Percentiles rank a stretch among this genome's conserved stretches.
Conservation (phyloP, 2,329 filamentous ascomycete species). For the Fusarium acutatum region DNA sequence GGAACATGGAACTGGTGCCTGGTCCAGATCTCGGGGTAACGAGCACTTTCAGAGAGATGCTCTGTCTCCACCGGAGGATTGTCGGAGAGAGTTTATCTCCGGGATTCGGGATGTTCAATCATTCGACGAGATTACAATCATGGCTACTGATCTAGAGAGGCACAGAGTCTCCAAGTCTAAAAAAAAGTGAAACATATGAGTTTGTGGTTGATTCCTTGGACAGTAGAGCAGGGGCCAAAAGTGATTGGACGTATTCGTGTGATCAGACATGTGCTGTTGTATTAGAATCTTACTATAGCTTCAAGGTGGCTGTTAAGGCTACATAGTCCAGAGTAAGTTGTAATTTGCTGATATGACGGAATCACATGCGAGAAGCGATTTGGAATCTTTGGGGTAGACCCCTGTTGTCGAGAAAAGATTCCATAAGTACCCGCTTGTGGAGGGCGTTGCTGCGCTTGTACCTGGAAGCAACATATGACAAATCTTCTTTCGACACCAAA, state of each 20-base stretch:
- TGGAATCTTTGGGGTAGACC: conserved; percentile 24
- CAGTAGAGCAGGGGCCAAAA: background rate
- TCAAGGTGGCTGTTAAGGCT: background rate
- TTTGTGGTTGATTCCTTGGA: background rate
- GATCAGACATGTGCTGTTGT: background rate
- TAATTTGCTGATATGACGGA: conserved; percentile 25
- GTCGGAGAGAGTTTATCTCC: background rate
- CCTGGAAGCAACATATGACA: conserved; percentile 8
- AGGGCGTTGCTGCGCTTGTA: background rate
- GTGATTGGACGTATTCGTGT: background rate
- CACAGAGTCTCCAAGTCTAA: background rate
- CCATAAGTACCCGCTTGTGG: conserved; percentile 11
- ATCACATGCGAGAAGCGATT: conserved; percentile 22
- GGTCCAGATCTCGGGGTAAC: background rate
- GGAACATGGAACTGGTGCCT: background rate
- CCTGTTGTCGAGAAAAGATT: conserved; percentile 21
- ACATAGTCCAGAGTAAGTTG: background rate
- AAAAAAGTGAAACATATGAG: background rate
- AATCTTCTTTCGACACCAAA: background rate
- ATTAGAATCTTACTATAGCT: background rate
- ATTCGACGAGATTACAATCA: background rate
- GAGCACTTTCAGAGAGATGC: background rate
- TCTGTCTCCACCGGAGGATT: conserved; percentile 6
- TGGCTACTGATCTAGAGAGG: background rate
- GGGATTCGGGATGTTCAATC: conserved; percentile 18